Percentiles rank a stretch among this genome's conserved stretches.
phyloP scores from a whole-genome alignment of 2,329 filamentous ascomycete genomes.

The Aspergillus neoniger region DNA sequence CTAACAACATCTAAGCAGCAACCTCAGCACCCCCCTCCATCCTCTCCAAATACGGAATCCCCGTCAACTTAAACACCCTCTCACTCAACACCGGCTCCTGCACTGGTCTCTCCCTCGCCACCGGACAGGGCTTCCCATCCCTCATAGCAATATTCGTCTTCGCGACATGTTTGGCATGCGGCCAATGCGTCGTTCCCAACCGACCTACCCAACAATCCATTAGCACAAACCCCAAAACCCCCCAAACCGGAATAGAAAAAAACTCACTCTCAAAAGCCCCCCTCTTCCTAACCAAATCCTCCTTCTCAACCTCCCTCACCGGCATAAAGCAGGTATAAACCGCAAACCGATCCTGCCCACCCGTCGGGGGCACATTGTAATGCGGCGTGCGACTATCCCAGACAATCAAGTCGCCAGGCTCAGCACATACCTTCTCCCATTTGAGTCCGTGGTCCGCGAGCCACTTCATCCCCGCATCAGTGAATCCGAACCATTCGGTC shows the following conservation, averaged over 20 bases:
- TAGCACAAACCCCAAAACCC: too few species aligned
- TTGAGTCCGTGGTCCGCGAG: constrained; percentile 32
- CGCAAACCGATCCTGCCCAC: constrained; percentile 32
- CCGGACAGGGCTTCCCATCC: constrained; percentile 24
- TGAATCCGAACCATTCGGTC: constrained; percentile 36
- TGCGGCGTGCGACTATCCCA: constrained; percentile 46
- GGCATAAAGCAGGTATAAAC: constrained; percentile 48
- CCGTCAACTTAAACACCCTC: constrained; percentile 50
- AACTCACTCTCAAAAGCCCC: constrained; percentile 39
- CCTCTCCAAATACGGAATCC: constrained; percentile 46
- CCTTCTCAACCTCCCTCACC: constrained; percentile 42
- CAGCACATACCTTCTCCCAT: constrained; percentile 43
- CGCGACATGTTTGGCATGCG: constrained; percentile 27
- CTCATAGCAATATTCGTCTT: constrained; percentile 25
- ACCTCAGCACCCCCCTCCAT: not conserved
- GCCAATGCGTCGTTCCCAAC: constrained; percentile 48
- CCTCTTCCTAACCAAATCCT: constrained; percentile 47
- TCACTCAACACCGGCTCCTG: constrained; percentile 45
- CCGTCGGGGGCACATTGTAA: constrained; percentile 42
- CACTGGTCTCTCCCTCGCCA: constrained; percentile 41
- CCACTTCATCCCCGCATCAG: constrained; percentile 35
- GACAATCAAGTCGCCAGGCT: constrained; percentile 48
- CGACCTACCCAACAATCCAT: constrained; percentile 4
- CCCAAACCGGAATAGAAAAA: too few species aligned
- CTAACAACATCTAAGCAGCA: not conserved